Conservation (phyloP, 495 filamentous ascomycete species). For the Lepraria neglecta region DNA sequence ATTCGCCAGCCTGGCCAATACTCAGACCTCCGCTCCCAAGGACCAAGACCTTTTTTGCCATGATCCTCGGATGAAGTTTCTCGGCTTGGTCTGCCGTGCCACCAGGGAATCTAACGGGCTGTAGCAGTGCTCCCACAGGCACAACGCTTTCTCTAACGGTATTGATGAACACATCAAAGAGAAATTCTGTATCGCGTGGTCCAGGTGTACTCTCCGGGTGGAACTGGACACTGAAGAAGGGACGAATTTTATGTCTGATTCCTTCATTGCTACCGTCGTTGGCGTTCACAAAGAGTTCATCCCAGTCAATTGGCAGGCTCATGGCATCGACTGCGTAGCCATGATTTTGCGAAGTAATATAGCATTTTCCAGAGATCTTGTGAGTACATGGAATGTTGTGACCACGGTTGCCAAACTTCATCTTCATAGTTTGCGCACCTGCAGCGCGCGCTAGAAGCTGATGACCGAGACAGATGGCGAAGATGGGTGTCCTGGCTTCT, state of each 20-base stretch:
- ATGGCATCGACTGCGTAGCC: constrained; percentile 84
- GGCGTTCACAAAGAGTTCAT: constrained; percentile 92
- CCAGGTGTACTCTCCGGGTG: constrained; percentile 95
- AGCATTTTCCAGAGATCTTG: constrained; percentile 86
- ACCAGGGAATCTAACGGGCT: constrained; percentile 78
- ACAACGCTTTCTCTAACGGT: constrained; percentile 63
- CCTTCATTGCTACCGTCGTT: constrained; percentile 98
- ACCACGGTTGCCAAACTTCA: constrained; percentile 98
- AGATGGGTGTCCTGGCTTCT: constrained; percentile 76
- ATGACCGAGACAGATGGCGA: constrained; percentile 95
- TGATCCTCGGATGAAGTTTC: constrained; percentile 64
- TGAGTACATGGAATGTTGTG: constrained; percentile 98
- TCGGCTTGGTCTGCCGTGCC: constrained; percentile 71
- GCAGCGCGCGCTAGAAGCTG: constrained; percentile 88
- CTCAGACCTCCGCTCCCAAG: constrained; percentile 93
- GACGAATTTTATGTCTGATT: constrained; percentile 75
- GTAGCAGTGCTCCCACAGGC: constrained; percentile 53
- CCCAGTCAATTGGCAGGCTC: constrained; percentile 71
- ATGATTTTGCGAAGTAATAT: constrained; percentile 93
- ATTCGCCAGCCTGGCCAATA: constrained; percentile 98
- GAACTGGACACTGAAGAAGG: constrained; percentile 98
- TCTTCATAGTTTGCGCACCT: constrained; percentile 82
- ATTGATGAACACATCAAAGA: constrained; percentile 94
- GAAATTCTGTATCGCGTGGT: constrained; percentile 90
- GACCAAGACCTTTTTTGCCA: constrained; percentile 93